These are phyloP conservation scores for Phytophthora idaei DNA, from an alignment of 352 stramenopile genomes.

Conservation along the genomic window DNA sequence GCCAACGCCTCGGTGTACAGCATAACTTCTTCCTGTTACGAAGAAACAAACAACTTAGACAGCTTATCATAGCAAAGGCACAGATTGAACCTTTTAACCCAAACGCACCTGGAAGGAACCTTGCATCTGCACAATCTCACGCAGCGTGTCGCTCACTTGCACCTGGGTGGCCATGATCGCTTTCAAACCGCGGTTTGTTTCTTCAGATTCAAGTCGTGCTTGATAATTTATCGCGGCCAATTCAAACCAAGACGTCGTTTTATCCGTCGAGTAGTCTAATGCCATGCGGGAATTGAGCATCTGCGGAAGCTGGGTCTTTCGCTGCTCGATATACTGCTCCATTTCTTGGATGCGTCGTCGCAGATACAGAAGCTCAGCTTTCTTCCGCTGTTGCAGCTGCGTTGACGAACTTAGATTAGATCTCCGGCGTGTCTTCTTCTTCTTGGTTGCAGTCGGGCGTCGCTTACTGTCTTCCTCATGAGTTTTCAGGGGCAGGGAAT, in stretches of 20 bases:
- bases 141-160: background rate
- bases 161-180: conserved; percentile 5
- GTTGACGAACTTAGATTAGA: conserved; percentile 1
- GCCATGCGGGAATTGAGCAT: background rate
- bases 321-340: background rate
- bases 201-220: conserved; percentile 8
- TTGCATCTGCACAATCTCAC: conserved; percentile 2
- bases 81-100: no score
- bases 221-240: background rate
- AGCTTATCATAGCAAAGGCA: no score
- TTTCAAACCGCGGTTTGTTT: conserved; percentile 11
- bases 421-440: conserved; percentile 1
- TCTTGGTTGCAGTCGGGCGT: background rate
- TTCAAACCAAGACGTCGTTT: background rate
- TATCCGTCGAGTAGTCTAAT: background rate
- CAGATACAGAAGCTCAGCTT: conserved; percentile 6
- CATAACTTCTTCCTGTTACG: no score
- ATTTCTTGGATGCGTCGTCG: background rate
- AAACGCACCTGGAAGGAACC: conserved; percentile 1
- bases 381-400: conserved; percentile 5
- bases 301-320: background rate
- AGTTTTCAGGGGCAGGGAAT: background rate
- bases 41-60: no score
- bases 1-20: no score
- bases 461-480: background rate